Percentiles rank a stretch among this genome's conserved stretches.
Conservation (phyloP, 2,329 filamentous ascomycete genomes). For the Torrubiella hemipterigena region DNA sequence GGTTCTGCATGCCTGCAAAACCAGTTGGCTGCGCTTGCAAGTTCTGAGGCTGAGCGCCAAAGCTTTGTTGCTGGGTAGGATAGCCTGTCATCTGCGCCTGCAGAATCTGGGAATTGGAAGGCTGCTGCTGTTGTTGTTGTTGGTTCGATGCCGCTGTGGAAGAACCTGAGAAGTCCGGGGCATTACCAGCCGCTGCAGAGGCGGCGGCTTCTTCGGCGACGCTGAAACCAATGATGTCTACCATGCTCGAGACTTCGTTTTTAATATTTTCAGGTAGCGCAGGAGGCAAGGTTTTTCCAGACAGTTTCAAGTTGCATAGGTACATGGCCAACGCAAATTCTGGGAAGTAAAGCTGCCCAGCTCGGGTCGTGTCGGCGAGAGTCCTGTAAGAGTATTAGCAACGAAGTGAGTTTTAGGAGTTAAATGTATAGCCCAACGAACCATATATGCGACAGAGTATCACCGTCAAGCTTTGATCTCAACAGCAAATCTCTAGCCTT, state of each 20-base stretch:
- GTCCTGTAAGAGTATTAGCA: slow-evolving; percentile 44
- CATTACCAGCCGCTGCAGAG: slow-evolving; percentile 46
- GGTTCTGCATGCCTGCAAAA: slow-evolving; percentile 52
- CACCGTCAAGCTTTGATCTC: slow-evolving; percentile 77
- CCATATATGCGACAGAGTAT: slow-evolving; percentile 89
- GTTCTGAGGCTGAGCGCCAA: slow-evolving; percentile 42
- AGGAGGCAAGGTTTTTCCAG: slow-evolving; percentile 68
- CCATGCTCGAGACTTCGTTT: slow-evolving; percentile 99
- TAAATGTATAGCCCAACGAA: too few relatives aligned
- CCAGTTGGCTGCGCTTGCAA: slow-evolving; percentile 61
- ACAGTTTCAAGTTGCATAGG: slow-evolving; percentile 86
- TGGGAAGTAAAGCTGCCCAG: slow-evolving; percentile 89
- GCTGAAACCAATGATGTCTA: slow-evolving; percentile 96
- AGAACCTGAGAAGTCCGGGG: slow-evolving; percentile 52
- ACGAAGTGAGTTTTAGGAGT: slow-evolving; percentile 13
- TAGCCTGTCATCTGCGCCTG: slow-evolving; percentile 46
- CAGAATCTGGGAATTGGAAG: slow-evolving; percentile 56
- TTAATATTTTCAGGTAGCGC: slow-evolving; percentile 71
- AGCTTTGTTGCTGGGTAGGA: slow-evolving; percentile 37
- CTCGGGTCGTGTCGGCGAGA: slow-evolving; percentile 88
- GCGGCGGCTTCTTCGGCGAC: slow-evolving; percentile 59
- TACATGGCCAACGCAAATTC: slow-evolving; percentile 99
- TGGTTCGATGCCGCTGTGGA: slow-evolving; percentile 44
- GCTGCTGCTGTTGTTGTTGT: slow-evolving; percentile 51
- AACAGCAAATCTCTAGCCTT: slow-evolving; percentile 83